Percentiles rank a stretch among this genome's conserved stretches.
These are phyloP conservation scores for Helichrysum umbraculigerum DNA, from an alignment of 129 eudicot species.

Conservation along the genomic window DNA sequence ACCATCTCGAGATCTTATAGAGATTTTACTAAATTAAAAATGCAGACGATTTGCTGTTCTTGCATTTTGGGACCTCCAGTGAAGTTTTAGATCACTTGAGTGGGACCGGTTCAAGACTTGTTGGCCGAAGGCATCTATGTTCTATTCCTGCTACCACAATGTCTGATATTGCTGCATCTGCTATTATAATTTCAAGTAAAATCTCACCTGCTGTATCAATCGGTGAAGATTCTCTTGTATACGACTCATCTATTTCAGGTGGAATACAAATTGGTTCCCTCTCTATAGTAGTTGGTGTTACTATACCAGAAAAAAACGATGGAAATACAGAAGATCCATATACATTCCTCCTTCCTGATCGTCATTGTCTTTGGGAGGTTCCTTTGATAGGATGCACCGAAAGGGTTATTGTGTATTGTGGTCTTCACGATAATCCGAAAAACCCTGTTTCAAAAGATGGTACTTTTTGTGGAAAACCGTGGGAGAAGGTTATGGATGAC, in stretches of 20 bases:
- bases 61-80: constrained; percentile 97
- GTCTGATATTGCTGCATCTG: constrained; percentile 93
- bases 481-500: constrained; percentile 78
- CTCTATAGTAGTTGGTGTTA: constrained; percentile 79
- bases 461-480: constrained; percentile 96
- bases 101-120: constrained; percentile 70
- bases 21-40: constrained; percentile 25
- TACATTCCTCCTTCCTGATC: constrained; percentile 71
- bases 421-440: constrained; percentile 97
- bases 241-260: constrained; percentile 74
- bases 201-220: constrained; percentile 79
- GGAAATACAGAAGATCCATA: constrained; percentile 24
- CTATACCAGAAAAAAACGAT: constrained; percentile 56
- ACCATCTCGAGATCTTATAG: constrained; percentile 6
- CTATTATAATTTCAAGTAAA: constrained; percentile 80
- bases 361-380: constrained; percentile 96
- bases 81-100: constrained; percentile 90
- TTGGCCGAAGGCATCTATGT: constrained; percentile 88
- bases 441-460: constrained; percentile 54
- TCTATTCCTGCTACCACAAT: constrained; percentile 93
- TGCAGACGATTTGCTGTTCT: constrained; percentile 80
- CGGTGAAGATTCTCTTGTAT: constrained; percentile 88
- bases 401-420: constrained; percentile 84
- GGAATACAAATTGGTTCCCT: constrained; percentile 88
- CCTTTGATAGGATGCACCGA: constrained; percentile 65